Evolutionary conservation across 2,329 filamentous ascomycete species (phyloP).

Genomic region (Colletotrichum sp.): DNA sequence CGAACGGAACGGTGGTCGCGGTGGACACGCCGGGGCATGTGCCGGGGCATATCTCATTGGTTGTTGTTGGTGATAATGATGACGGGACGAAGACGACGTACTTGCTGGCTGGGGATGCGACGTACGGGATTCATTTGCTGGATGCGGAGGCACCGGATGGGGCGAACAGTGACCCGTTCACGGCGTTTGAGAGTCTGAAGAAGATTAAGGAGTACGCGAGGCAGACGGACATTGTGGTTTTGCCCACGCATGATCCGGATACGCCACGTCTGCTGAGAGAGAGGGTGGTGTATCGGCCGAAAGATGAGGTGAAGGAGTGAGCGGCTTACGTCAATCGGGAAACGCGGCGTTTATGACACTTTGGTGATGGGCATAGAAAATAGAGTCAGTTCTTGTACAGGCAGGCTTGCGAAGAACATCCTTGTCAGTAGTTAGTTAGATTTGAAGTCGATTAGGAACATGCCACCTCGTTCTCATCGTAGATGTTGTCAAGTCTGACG

Average conservation of each 20-base stretch:
- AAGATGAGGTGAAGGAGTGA: neutral
- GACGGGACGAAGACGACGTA: constrained; percentile 26
- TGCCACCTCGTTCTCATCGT: neutral
- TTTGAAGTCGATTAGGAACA: neutral
- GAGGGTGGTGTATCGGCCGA: constrained; percentile 5
- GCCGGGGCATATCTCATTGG: constrained; percentile 34
- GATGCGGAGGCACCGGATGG: constrained; percentile 36
- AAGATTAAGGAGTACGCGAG: constrained; percentile 35
- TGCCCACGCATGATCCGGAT: constrained; percentile 30
- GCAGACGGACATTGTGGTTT: constrained; percentile 26
- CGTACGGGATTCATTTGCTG: constrained; percentile 32
- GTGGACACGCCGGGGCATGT: constrained; percentile 39
- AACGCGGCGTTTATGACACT: neutral
- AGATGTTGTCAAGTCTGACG: neutral
- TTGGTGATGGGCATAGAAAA: neutral
- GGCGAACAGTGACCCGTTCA: constrained; percentile 31
- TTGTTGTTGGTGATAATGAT: constrained; percentile 16
- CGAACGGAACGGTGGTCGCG: constrained; percentile 30
- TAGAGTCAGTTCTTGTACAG: neutral
- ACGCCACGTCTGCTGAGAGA: constrained; percentile 1
- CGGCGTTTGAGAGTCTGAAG: constrained; percentile 31
- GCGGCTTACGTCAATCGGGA: neutral
- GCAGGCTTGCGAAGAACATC: neutral
- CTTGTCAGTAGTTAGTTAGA: neutral
- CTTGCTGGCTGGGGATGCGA: constrained; percentile 33